Conservation (phyloP, 2,329 filamentous ascomycete genomes). For the Apiospora pterosperma region DNA sequence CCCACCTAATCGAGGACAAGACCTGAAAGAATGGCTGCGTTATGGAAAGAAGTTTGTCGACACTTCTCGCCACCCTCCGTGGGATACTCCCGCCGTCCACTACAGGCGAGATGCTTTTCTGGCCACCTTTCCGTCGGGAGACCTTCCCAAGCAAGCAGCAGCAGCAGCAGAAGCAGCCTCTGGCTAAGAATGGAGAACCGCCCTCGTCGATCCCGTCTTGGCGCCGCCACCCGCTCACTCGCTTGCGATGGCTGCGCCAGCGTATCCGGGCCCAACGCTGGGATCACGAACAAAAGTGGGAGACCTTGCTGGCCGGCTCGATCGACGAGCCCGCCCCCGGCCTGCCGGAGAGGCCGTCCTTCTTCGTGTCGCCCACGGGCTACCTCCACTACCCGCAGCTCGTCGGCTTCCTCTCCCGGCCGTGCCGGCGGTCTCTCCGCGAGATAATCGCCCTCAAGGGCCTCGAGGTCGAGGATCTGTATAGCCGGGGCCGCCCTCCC, state of each 20-base stretch:
- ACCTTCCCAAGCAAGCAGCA: background rate
- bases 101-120: background rate
- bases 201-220: background rate
- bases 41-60: background rate
- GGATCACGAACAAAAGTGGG: background rate
- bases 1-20: background rate
- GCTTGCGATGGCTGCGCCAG: background rate
- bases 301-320: background rate
- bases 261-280: background rate
- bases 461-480: background rate
- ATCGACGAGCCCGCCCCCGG: background rate
- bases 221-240: background rate
- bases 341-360: background rate
- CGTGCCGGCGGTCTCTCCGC: background rate
- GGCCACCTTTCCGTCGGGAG: background rate
- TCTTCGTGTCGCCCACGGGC: background rate
- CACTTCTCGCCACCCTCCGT: background rate
- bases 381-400: background rate
- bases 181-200: background rate
- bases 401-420: background rate
- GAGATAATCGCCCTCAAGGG: background rate
- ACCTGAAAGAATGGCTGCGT: background rate
- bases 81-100: background rate
- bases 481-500: background rate
- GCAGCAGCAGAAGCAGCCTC: background rate